Evolutionary conservation across 352 stramenopile genomes (phyloP), one percentile per base, ranked within the genome.

Genomic region (Elongisporangium prolatum): DNA sequence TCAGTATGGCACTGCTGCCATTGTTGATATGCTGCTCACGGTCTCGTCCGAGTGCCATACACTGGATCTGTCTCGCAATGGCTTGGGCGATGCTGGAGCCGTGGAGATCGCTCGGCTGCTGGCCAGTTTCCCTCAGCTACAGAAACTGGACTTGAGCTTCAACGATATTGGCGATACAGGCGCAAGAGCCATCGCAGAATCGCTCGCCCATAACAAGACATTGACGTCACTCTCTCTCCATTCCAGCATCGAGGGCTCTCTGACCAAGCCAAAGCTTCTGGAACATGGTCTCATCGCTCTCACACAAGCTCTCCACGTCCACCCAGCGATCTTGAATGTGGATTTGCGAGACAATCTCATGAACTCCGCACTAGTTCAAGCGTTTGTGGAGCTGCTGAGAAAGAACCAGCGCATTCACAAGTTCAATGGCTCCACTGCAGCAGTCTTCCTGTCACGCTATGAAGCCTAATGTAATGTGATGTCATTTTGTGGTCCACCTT

Each of bases 141-240:
- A 67, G 24, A 70, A 73, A 9, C 60, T 92, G 7, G 74, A 90
- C 40, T n/a, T 92, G 21, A 89, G 82, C 58, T 82, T 85, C 58
- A 92, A 92, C 56, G 75, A 81, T 54, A 89, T 92, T 58, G 75
- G 77, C 1, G 75, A 92, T 57, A 44, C 52, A 18, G 82, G 82
- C 10, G 74, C 70, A 1, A 48, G 62, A 11, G 69, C 54, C 2
- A 47, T 92, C 1, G 77, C 71, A 1, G 67, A 85, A 16, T 72
- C 74, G 10, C 49, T 92, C 13, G 40, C 22, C 2, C 40, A 59
- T 6, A 91, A 91, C 48, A 54, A 57, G 0, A 82, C 79, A 0
- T 64, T 91, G 14, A 56, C 56, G n/a, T 66, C 64, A 4, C 57
- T 91, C 11, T 74, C 71, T 17, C 44, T 87, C 34, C 78, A 80